Evolutionary conservation across 164 flowering plant genomes (phyloP), one percentile per base, ranked within the genome.

Genomic region (Santalum album): DNA sequence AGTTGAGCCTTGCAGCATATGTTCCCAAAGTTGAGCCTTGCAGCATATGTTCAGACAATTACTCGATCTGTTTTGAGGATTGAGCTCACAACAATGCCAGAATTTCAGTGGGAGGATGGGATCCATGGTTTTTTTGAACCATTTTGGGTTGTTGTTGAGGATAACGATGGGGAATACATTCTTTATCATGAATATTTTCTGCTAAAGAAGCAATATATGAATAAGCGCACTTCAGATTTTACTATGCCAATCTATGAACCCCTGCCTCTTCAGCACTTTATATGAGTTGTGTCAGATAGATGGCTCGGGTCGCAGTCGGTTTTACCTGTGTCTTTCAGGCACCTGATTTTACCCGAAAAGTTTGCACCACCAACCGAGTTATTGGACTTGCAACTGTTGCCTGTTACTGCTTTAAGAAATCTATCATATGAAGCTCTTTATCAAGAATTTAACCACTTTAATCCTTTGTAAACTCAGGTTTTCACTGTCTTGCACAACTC

Each of bases 401-500:
- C 97, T 43, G 92, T 90, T 59, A 85, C 89, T 55, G 99, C 99
- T 1, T 59, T 94, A 50, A 81, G 96, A 26, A 94, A 94, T 69
- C 89, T 95, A 23, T 68, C 73, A 15, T 90, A 82, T 68, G 99
- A 90, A 75, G 73, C 88, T 40, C 89, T 94, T 18, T 94, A 87
- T 73, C 79, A 75, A 23, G 83, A 82, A 52, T 94, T 87, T 65
- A 84, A 78, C 77, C 95, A 87, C 65, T 94, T 94, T 52, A 94
- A 94, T 72, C 97, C 97, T 35, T 77, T 94, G 6, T 97, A 90
- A 68, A 90, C 99, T n/a, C 99, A 94, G 70, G 99, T 90, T 7
- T 94, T 90, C 72, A 84, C 88, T 1, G 83, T 86, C 24, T 57
- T 94, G 60, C 90, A 90, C 69, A 87, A 94, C 67, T 72, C 90